These are phyloP conservation scores for Fraxinus nigra DNA, from an alignment of 305 asterid species.

Conservation along the genomic window DNA sequence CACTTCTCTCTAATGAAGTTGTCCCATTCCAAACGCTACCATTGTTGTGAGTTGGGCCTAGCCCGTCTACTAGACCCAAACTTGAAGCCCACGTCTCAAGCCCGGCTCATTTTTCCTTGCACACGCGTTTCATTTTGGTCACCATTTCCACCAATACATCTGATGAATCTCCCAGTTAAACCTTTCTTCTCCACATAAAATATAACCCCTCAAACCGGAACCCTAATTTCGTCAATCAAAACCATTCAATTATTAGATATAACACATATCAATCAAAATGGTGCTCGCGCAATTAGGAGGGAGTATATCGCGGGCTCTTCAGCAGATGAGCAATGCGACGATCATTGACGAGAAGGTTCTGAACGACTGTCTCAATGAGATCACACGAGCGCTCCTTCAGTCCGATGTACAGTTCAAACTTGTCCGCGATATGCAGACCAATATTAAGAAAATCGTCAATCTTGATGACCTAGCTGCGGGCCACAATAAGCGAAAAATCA, in stretches of 20 bases:
- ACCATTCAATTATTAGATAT: not conserved
- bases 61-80: not conserved
- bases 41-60: not conserved
- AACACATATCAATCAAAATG: constrained; percentile 43
- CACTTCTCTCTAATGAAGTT: not conserved
- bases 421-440: constrained; percentile 74
- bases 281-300: constrained; percentile 93
- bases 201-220: constrained; percentile 19
- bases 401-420: constrained; percentile 87
- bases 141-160: not conserved
- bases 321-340: constrained; percentile 99
- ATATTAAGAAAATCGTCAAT: constrained; percentile 86
- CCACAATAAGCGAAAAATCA: constrained; percentile 87
- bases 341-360: constrained; percentile 89
- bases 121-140: not conserved
- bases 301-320: constrained; percentile 94
- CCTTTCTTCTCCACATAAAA: not conserved
- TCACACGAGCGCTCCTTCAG: constrained; percentile 91
- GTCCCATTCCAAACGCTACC: not conserved
- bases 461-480: constrained; percentile 98
- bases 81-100: not conserved
- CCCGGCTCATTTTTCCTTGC: not conserved
- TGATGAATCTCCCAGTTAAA: not conserved
- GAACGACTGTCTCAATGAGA: constrained; percentile 86
- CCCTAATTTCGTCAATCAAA: constrained; percentile 6